Evolutionary conservation across 2,329 filamentous ascomycete species (phyloP).

Genomic region (Fusarium illudens): DNA sequence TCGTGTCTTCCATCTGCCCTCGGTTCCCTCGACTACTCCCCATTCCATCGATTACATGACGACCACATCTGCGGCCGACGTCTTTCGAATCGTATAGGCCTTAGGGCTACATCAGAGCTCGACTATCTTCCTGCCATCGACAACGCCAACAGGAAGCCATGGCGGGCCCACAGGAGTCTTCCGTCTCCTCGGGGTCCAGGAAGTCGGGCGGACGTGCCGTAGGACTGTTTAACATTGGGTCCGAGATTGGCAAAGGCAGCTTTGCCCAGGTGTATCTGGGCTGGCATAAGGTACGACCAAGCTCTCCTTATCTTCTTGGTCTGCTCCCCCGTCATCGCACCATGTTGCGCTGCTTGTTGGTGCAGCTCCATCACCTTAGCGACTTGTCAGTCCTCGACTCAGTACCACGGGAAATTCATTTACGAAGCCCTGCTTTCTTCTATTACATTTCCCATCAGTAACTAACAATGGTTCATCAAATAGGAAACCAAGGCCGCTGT

Average conservation of each 20-base stretch:
- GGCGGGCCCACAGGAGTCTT: conserved; percentile 50
- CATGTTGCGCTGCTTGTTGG: conserved; percentile 14
- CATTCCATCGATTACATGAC: conserved; percentile 52
- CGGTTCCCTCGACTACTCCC: conserved; percentile 21
- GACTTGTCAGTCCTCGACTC: conserved; percentile 3
- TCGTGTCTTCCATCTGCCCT: conserved; percentile 16
- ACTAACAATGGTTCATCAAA: conserved; percentile 14
- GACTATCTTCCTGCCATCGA: conserved; percentile 46
- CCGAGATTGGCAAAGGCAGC: conserved; percentile 96
- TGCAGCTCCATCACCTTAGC: conserved; percentile 2
- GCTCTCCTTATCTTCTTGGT: conserved; percentile 4
- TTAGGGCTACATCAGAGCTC: conserved; percentile 46
- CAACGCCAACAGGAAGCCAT: conserved; percentile 50
- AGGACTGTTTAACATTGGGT: conserved; percentile 82
- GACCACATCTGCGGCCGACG: conserved; percentile 46
- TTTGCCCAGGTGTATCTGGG: conserved; percentile 96
- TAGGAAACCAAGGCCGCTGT: conserved; percentile 84
- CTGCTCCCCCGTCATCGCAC: conserved; percentile 18
- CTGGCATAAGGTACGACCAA: conserved; percentile 73
- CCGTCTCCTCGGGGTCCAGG: conserved; percentile 47
- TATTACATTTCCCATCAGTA: not conserved
- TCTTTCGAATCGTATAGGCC: conserved; percentile 50
- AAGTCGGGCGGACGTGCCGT: conserved; percentile 54
- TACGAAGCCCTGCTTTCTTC: not conserved
- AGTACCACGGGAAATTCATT: not conserved